Base-by-base conservation (phyloP, 257 asterid genomes). In the Oldenlandia corymbosa region DNA sequence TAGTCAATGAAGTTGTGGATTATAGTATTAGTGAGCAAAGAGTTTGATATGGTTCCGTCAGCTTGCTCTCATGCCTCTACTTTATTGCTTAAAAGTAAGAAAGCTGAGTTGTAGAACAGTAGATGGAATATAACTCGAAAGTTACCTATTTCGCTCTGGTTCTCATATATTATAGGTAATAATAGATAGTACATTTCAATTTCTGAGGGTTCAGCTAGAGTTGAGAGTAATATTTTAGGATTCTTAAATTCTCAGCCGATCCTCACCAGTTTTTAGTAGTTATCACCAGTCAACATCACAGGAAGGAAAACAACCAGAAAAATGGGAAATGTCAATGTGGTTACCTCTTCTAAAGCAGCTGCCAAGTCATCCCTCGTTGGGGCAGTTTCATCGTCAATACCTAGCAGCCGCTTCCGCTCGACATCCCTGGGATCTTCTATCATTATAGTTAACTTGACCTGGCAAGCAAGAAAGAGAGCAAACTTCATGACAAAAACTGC, bases 401-500 rank as follows among this genome's bases (percentile, higher is more conserved):
- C 99, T 51, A 92, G 95, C 68, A 92, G 80, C 79, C 97, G 87
- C 83, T 73, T 81, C 71, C 97, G 77, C 80, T 92, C 97, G 21
- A 89, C 91, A 32, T 92, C 99, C 76, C 99, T 84, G 24, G 97
- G 99, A 58, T 92, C 99, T 81, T 92, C 99, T 52, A 92, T 92
- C 89, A 81, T 76, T 71, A 89, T 53, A 1, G 99, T 92, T 58
- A 92, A 74, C 67, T 92, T 92, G 53, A 92, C 88, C 97, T 90
- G 71, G 57, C 68, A 77, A 32, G 11, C 36, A 58, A 32, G 23
- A 46, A 39, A 34, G 63, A 57, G n/a, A 28, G 26, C 62, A n/a
- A n/a, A n/a, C n/a, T 21, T 32, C 34, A 21, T 39, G 42, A 16
- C 45, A 20, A 65, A 64, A 26, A 31, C 23, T 67, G 59, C 64